Conservation (phyloP, 2,329 filamentous ascomycete genomes). For the Hypomyces perniciosus region DNA sequence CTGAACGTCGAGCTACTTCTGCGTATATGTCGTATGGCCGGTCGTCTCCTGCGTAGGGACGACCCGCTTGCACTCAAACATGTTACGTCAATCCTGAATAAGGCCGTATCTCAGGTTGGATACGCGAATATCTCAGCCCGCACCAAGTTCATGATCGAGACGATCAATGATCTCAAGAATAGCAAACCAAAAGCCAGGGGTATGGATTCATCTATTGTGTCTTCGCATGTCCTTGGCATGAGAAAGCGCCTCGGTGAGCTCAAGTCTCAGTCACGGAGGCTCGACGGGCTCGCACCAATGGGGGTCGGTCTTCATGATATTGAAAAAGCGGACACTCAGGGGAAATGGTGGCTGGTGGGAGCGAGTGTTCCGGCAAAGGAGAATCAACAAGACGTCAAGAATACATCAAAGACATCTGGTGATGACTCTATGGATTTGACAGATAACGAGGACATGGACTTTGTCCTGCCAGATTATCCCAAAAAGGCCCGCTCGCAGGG, state of each 20-base stretch:
- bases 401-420: slow-evolving; percentile 16
- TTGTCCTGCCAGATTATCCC: slow-evolving; percentile 57
- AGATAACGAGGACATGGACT: slow-evolving; percentile 42
- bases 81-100: slow-evolving; percentile 74
- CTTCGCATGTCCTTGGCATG: slow-evolving; percentile 81
- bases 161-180: slow-evolving; percentile 90
- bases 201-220: slow-evolving; percentile 63
- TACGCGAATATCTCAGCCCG: slow-evolving; percentile 71
- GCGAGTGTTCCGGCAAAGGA: slow-evolving; percentile 67
- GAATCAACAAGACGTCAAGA: slow-evolving; percentile 11
- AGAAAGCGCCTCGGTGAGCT: slow-evolving; percentile 80
- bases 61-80: slow-evolving; percentile 85
- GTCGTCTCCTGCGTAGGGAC: slow-evolving; percentile 77
- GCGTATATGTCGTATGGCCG: slow-evolving; percentile 74
- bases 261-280: slow-evolving; percentile 49
- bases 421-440: slow-evolving; percentile 21
- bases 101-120: slow-evolving; percentile 60
- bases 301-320: slow-evolving; percentile 79
- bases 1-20: slow-evolving; percentile 83
- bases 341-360: slow-evolving; percentile 98
- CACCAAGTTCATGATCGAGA: slow-evolving; percentile 97
- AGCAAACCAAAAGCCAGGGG: slow-evolving; percentile 77
- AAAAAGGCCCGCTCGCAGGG: slow-evolving; percentile 73
- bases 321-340: slow-evolving; percentile 73
- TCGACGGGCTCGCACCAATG: slow-evolving; percentile 74